Conservation (phyloP, 1,284 basidiomycete species). For the Ustilago bromivora region DNA sequence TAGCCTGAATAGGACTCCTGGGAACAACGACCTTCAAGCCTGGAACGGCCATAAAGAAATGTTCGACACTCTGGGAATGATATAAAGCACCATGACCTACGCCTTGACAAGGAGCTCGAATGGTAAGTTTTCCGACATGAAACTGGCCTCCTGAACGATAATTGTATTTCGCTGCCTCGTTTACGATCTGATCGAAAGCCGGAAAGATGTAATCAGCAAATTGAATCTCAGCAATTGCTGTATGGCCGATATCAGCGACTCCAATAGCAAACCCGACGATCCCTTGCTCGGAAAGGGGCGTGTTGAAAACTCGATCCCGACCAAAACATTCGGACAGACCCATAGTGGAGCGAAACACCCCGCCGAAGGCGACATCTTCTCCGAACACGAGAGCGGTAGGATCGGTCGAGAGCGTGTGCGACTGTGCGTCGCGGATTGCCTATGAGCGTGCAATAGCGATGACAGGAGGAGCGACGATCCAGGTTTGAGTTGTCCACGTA, state of each 20-base stretch:
- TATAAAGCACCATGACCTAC: conserved; percentile 78
- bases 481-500: too few relatives aligned
- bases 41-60: conserved; percentile 85
- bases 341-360: conserved; percentile 90
- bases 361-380: conserved; percentile 77
- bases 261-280: conserved; percentile 96
- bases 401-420: conserved; percentile 72
- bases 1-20: conserved; percentile 91
- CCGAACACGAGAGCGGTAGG: conserved; percentile 89
- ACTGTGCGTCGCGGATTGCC: conserved; percentile 65
- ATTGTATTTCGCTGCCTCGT: conserved; percentile 92
- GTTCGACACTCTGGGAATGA: conserved; percentile 93
- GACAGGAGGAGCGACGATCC: neutral
- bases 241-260: conserved; percentile 89
- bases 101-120: conserved; percentile 74
- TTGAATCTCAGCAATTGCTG: conserved; percentile 92
- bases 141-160: conserved; percentile 89
- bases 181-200: conserved; percentile 78
- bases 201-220: conserved; percentile 70
- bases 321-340: conserved; percentile 91
- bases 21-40: conserved; percentile 94
- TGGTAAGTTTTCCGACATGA: conserved; percentile 84
- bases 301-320: conserved; percentile 50
- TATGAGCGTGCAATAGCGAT: conserved; percentile 13
- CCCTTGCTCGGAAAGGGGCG: conserved; percentile 74